Evolutionary conservation across 2,329 filamentous ascomycete species (phyloP), one percentile per base, ranked within the genome.

Genomic region (Calonectria ilicicola): DNA sequence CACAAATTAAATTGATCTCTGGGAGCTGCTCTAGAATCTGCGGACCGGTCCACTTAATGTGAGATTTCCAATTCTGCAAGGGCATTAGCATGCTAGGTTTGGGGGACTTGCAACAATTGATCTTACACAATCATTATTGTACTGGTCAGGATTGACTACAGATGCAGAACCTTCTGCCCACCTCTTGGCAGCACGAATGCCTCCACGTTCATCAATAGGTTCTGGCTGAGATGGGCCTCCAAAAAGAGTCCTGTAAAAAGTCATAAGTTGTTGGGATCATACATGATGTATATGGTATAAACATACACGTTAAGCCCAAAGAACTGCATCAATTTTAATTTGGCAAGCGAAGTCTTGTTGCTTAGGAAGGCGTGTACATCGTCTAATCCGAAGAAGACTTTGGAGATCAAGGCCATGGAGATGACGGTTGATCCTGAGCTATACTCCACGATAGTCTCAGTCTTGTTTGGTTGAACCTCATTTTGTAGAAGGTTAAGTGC

Each of bases 391-490:
- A 90, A 86, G 65, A 88, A 83, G 1, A 88, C 87, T 19, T 89
- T 83, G 0, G 88, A 85, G 12, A 90, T 84, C 76, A 92, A 85
- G 0, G 87, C 86, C 87, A 92, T 88, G 1, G 90, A 92, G 32
- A 92, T 85, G 6, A 91, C 90, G 0, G 91, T 92, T 1, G 90
- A 92, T 0, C 91, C 91, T 1, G 90, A 92, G 79, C 89, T 91
- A 69, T 89, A 90, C 76, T 92, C 91, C 63, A 92, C 86, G 23
- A 92, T 86, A 0, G 87, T 87, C 62, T 88, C 83, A 2, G 87
- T 89, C 79, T 83, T 49, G 81, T 83, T 32, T 40, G 53, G 53
- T 12, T 60, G 35, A 17, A 60, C 53, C 2, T 14, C 53, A 40
- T 60, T 26, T 19, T 60, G 53, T 3, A 60, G 21, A 17, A 60